phyloP scores from a whole-genome alignment of 2,329 filamentous ascomycete genomes.

The Orbilia blumenaviensis region DNA sequence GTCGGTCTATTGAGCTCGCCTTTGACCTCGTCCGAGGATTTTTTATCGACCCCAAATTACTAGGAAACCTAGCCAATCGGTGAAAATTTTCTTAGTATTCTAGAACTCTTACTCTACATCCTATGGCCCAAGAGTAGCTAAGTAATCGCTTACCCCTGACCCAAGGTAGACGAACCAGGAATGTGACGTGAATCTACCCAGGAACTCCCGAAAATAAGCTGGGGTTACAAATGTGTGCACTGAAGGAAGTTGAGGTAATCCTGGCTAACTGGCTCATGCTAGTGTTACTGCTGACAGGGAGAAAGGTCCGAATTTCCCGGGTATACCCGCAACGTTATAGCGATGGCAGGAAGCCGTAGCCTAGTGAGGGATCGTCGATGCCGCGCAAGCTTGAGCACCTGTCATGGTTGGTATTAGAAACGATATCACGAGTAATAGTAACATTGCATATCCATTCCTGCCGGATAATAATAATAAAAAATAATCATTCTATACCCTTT shows the following conservation, averaged over 20 bases:
- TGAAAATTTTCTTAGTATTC: slow-evolving; percentile 28
- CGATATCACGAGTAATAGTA: slow-evolving; percentile 1
- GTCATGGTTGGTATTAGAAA: not conserved
- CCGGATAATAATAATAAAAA: not conserved
- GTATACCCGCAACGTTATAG: slow-evolving; percentile 24
- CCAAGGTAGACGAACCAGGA: slow-evolving; percentile 29
- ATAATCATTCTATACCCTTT: too few relatives aligned
- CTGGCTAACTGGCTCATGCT: slow-evolving; percentile 33
- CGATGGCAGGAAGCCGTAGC: too few relatives aligned
- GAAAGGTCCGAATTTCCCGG: slow-evolving; percentile 42
- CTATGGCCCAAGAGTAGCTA: not conserved
- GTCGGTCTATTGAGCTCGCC: slow-evolving; percentile 5
- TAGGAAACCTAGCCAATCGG: not conserved
- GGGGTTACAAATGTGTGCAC: not conserved
- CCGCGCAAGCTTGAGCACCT: not conserved
- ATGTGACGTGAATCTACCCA: slow-evolving; percentile 39
- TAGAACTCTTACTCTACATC: slow-evolving; percentile 11
- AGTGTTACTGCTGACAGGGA: slow-evolving; percentile 36
- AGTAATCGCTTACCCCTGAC: slow-evolving; percentile 45
- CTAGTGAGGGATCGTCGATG: not conserved
- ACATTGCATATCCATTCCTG: not conserved
- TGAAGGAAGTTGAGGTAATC: slow-evolving; percentile 10
- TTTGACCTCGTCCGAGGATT: slow-evolving; percentile 3
- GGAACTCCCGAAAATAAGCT: slow-evolving; percentile 34
- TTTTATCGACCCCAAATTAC: not conserved